Conservation (phyloP, 1,284 basidiomycete genomes). For the Cutaneotrichosporon sp. region DNA sequence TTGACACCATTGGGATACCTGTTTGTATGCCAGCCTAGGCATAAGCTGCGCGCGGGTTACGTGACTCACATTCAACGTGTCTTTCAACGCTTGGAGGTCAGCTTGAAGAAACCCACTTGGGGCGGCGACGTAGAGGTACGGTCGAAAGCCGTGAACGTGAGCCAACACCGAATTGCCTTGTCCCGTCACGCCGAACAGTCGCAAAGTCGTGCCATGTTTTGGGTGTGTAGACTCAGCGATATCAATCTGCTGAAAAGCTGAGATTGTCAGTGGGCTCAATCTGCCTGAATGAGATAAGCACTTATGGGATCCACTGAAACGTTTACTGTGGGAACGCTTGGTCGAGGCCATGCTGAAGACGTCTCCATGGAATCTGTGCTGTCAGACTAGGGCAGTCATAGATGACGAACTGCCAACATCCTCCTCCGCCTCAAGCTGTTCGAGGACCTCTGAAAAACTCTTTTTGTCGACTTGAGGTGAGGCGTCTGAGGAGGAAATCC, state of each 20-base stretch:
- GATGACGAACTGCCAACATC: constrained; percentile 37
- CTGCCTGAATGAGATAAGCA: constrained; percentile 25
- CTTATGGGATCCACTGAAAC: constrained; percentile 60
- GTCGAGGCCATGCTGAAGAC: constrained; percentile 69
- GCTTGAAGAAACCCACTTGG: constrained; percentile 71
- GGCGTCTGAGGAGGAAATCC: constrained; percentile 20
- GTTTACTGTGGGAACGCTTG: constrained; percentile 57
- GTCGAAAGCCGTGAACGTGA: constrained; percentile 71
- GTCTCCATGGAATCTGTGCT: constrained; percentile 42
- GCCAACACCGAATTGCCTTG: constrained; percentile 81
- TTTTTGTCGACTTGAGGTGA: constrained; percentile 21
- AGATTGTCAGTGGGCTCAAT: too few relatives aligned
- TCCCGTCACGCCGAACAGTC: constrained; percentile 85
- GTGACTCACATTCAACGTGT: constrained; percentile 68
- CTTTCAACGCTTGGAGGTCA: constrained; percentile 62
- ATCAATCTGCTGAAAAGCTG: constrained; percentile 86
- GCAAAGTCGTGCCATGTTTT: constrained; percentile 55
- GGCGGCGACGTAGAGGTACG: constrained; percentile 83
- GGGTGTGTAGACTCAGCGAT: constrained; percentile 66
- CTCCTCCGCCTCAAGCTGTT: constrained; percentile 67
- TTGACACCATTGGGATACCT: constrained; percentile 51
- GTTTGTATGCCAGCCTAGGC: constrained; percentile 28
- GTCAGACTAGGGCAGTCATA: not conserved
- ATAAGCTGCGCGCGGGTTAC: not conserved
- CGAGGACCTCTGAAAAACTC: constrained; percentile 73